These are phyloP conservation scores for Stevia rebaudiana DNA, from an alignment of 140 eudicot species.

Conservation along the genomic window DNA sequence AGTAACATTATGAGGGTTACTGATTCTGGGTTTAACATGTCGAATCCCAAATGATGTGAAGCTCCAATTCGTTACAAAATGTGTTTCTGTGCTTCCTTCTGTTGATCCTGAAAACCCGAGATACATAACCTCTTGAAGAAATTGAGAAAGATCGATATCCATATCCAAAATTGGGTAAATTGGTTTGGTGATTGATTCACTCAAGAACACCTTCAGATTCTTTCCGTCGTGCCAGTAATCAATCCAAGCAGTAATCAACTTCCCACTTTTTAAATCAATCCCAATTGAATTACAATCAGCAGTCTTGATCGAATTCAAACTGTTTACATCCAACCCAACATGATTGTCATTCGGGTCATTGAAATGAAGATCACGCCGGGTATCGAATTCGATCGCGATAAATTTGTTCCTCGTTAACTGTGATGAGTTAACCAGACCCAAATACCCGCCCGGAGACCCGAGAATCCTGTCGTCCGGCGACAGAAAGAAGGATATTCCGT, in stretches of 20 bases:
- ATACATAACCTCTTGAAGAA: conserved; percentile 49
- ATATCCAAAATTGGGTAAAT: conserved; percentile 39
- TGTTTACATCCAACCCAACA: conserved; percentile 72
- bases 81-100: conserved; percentile 76
- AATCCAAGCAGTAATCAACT: conserved; percentile 62
- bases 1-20: conserved; percentile 59
- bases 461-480: conserved; percentile 42
- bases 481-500: conserved; percentile 55
- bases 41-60: conserved; percentile 52
- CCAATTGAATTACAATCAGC: conserved; percentile 39
- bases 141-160: conserved; percentile 47
- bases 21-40: conserved; percentile 39
- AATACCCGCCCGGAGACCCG: conserved; percentile 73
- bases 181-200: conserved; percentile 54
- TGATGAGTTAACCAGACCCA: conserved; percentile 74
- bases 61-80: conserved; percentile 54
- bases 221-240: conserved; percentile 54
- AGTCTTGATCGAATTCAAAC: conserved; percentile 62
- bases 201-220: conserved; percentile 50
- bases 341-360: conserved; percentile 78
- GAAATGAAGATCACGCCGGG: conserved; percentile 54
- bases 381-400: conserved; percentile 79
- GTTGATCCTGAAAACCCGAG: conserved; percentile 78
- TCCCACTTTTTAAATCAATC: conserved; percentile 58
- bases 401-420: conserved; percentile 61